A percentile compares a stretch with the other conserved stretches of the same genome.
phyloP scores from a whole-genome alignment of 805 yeast species.

The Suhomyces tanzawaensis region DNA sequence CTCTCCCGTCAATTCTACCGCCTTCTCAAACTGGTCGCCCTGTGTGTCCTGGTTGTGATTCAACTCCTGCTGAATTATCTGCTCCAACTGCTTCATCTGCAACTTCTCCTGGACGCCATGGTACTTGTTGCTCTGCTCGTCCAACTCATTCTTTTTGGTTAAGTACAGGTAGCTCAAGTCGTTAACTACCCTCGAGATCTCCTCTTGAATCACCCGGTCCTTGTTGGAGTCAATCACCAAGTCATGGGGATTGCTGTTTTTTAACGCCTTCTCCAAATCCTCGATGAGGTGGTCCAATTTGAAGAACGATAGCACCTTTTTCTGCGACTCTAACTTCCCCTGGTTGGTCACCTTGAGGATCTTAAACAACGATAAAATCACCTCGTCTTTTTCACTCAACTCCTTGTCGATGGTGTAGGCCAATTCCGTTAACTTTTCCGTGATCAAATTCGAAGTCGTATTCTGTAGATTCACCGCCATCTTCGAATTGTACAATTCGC shows the following conservation, averaged over 20 bases:
- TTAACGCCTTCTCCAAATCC: slow-evolving; percentile 19
- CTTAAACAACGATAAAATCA: slow-evolving; percentile 25
- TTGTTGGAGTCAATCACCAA: slow-evolving; percentile 22
- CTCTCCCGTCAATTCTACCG: slow-evolving; percentile 27
- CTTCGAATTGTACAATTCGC: slow-evolving; percentile 36
- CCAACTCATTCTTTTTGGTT: slow-evolving; percentile 30
- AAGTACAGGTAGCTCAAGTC: slow-evolving; percentile 37
- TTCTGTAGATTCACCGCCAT: slow-evolving; percentile 34
- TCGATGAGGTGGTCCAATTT: slow-evolving; percentile 32
- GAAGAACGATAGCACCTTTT: slow-evolving; percentile 25
- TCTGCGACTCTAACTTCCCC: slow-evolving; percentile 30
- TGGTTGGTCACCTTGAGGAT: slow-evolving; percentile 20
- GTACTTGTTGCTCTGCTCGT: slow-evolving; percentile 11
- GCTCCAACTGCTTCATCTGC: slow-evolving; percentile 1
- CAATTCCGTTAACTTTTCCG: slow-evolving; percentile 39
- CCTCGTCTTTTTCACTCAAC: slow-evolving; percentile 35
- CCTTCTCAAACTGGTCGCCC: slow-evolving; percentile 17
- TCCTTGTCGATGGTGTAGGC: slow-evolving; percentile 39
- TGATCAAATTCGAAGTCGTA: slow-evolving; percentile 31
- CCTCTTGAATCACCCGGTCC: slow-evolving; percentile 40
- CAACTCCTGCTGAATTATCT: neutral
- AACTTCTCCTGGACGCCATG: slow-evolving; percentile 12
- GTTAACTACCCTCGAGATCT: slow-evolving; percentile 36
- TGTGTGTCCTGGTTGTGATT: neutral
- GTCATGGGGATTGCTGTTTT: slow-evolving; percentile 11